Evolutionary conservation across 495 filamentous ascomycete species (phyloP), one percentile per base, ranked within the genome.

Genomic region (Glarea lozoyensis): DNA sequence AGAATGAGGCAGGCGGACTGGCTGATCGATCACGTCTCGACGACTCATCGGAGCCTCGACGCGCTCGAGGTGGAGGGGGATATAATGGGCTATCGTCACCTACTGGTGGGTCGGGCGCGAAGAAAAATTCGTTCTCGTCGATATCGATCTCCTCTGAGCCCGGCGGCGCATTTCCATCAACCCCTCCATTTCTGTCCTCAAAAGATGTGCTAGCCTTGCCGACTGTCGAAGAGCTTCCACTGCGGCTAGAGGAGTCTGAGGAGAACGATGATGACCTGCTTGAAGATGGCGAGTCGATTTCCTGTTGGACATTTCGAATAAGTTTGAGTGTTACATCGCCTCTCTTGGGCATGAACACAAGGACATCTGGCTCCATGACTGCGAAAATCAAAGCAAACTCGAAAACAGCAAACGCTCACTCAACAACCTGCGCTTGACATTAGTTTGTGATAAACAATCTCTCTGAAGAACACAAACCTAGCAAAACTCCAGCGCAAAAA

Each of bases 1-100:
- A 48, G 17, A 48, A 48, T 6, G 45, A 48, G 30, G 37, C 45
- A 13, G 45, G 45, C 13, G 45, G 45, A 23, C 45, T 48, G 7
- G 38, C 15, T 1, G 45, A 48, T 6, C 45, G 45, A 22, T 48
- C 45, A 10, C 45, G 37, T 17, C 45, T 19, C 20, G 41, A 43
- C 2, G 41, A 43, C 30, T 29, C 45, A 37, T 48, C 35, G 4
- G 45, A 48, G 29, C 45, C 45, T 10, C 45, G 18, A 9, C n/a
- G 11, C 7, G 29, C 29, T 36, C 45, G 25, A 15, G 30, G 45
- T 36, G 37, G 30, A 13, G 45, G 45, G 12, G 45, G 45, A 30
- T 34, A 48, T n/a, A 42, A 30, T 24, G 42, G 42, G 3, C 32
- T 33, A 29, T 42, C 30, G 15, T 22, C 17, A 6, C 13, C 23